Conservation (phyloP, 805 yeast genomes). For the Candida sakaeoensis region DNA sequence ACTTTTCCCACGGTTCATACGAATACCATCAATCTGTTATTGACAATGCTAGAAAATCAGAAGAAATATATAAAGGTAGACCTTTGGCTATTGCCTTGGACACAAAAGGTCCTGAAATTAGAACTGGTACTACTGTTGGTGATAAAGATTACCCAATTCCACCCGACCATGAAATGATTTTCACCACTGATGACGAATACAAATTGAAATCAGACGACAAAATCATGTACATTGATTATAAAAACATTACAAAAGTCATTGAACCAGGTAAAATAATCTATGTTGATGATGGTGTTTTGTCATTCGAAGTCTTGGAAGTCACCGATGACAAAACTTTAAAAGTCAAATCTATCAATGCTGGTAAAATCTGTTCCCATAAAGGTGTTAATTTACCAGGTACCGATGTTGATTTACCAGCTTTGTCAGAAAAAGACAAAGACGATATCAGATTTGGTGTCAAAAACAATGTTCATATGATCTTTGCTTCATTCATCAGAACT, state of each 20-base stretch:
- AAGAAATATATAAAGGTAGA: conserved; percentile 85
- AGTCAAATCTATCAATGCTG: conserved; percentile 89
- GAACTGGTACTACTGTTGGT: conserved; percentile 91
- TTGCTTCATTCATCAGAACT: conserved; percentile 96
- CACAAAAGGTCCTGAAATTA: conserved; percentile 99
- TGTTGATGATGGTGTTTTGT: conserved; percentile 96
- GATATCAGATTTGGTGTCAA: conserved; percentile 95
- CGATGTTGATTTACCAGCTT: conserved; percentile 97
- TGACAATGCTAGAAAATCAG: conserved; percentile 95
- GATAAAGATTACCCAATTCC: conserved; percentile 78
- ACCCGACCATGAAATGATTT: conserved; percentile 85
- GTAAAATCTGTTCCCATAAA: conserved; percentile 95
- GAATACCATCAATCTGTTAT: conserved; percentile 96
- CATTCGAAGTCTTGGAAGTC: conserved; percentile 87
- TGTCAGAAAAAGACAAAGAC: conserved; percentile 91
- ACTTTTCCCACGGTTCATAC: conserved; percentile 97
- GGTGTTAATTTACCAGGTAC: conserved; percentile 99
- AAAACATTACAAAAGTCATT: conserved; percentile 94
- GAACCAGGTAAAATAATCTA: conserved; percentile 84
- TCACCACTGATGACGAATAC: conserved; percentile 86
- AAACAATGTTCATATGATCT: conserved; percentile 96
- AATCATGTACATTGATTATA: conserved; percentile 88
- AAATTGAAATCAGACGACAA: conserved; percentile 69
- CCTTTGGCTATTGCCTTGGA: conserved; percentile 98
- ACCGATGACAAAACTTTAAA: conserved; percentile 76